Evolutionary conservation across 2,329 filamentous ascomycete species (phyloP), one percentile per base, ranked within the genome.

Genomic region (Elsinoe necatrix): DNA sequence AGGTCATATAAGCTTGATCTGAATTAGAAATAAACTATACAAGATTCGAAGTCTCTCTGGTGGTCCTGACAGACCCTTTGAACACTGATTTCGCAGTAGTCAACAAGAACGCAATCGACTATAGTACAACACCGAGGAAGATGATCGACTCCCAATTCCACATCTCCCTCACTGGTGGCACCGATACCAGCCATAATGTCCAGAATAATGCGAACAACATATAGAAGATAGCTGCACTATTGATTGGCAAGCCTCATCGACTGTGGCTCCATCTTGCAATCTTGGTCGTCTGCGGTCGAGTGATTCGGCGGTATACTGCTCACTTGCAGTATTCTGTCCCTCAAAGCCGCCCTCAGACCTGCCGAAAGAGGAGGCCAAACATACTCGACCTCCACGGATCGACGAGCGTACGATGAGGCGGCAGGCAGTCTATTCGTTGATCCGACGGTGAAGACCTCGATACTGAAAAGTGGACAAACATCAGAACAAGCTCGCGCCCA

Each of bases 171-270:
- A 14, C 41, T 3, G 61, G 59, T 1, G 61, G 59, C 3, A 60
- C 61, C 8, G 58, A 58, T 20, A 57, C 56, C 3, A 71, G 72
- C 71, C 71, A 75, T 56, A 81, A 77, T n/a, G 71, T 74, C 70
- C 77, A 81, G 63, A 82, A 80, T 56, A 64, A 63, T 4, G 60
- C 37, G 54, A 60, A 62, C 20, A 60, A 9, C 23, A 52, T 39
- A 16, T 60, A 65, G 0, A 57, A 35, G 11, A 64, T 57, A 23
- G 63, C 63, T 12, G 41, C 25, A 11, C 54, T 43, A 37, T 64
- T 65, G 56, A 64, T 55, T 9, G 58, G 57, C 9, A 64, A 52
- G 4, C 63, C 63, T 45, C 48, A 60, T 9, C 50, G 52, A 1
- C 63, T 63, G 4, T 64, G 51, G 18, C 35, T 29, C 52, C 52